Evolutionary conservation across 2,329 filamentous ascomycete genomes (phyloP).

Genomic region (Mycosphaerella arachidis): DNA sequence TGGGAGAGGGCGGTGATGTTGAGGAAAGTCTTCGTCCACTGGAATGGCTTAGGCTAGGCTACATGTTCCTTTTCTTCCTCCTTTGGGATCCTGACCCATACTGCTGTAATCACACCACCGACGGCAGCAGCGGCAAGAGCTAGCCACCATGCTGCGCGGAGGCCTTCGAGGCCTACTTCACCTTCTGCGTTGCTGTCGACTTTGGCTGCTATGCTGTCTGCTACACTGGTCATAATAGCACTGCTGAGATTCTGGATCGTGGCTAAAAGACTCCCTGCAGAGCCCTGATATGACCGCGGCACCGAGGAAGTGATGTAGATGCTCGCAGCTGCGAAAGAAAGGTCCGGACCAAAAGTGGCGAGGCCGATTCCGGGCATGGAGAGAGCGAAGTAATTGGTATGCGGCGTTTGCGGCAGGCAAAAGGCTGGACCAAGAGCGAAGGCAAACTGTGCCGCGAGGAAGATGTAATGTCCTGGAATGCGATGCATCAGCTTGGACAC

Average conservation of each 20-base stretch:
- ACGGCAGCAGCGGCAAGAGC: slow-evolving; percentile 21
- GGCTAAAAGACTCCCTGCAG: slow-evolving; percentile 44
- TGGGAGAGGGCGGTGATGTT: neutral
- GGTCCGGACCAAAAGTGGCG: slow-evolving; percentile 46
- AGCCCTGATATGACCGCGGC: slow-evolving; percentile 44
- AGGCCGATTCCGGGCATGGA: slow-evolving; percentile 43
- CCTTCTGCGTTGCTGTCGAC: slow-evolving; percentile 24
- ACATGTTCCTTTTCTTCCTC: slow-evolving; percentile 32
- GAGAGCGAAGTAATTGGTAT: slow-evolving; percentile 44
- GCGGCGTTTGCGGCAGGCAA: slow-evolving; percentile 39
- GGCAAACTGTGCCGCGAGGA: slow-evolving; percentile 40
- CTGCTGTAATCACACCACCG: slow-evolving; percentile 24
- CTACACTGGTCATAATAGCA: slow-evolving; percentile 38
- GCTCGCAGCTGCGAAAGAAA: slow-evolving; percentile 46
- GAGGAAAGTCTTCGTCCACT: neutral
- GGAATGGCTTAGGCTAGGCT: neutral
- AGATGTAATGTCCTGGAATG: slow-evolving; percentile 46
- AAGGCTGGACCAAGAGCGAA: slow-evolving; percentile 39
- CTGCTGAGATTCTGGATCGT: slow-evolving; percentile 46
- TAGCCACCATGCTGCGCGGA: slow-evolving; percentile 31
- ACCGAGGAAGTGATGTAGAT: slow-evolving; percentile 48
- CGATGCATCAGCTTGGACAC: slow-evolving; percentile 45
- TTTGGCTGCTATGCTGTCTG: slow-evolving; percentile 26
- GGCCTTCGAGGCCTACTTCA: slow-evolving; percentile 25
- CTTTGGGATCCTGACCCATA: slow-evolving; percentile 29